A percentile compares a stretch with the other conserved stretches of the same genome.
Conservation (phyloP, 345 rosid genomes). For the Eucalyptus virginea region DNA sequence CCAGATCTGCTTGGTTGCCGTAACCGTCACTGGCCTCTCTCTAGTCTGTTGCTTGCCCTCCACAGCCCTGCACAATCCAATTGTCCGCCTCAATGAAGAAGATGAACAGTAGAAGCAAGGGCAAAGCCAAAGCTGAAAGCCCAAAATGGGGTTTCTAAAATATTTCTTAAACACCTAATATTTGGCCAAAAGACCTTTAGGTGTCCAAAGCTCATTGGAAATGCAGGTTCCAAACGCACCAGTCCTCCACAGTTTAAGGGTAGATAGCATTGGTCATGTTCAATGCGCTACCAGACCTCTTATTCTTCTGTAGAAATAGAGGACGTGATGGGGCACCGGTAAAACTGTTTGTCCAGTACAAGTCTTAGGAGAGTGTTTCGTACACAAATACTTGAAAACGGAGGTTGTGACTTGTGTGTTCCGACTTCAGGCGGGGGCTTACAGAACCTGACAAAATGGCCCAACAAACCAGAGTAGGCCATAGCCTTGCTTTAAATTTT, state of each 20-base stretch:
- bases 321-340: not conserved
- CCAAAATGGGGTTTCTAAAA: no score
- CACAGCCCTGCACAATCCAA: fast-evolving
- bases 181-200: no score
- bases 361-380: not conserved
- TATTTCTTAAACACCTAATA: no score
- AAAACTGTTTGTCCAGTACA: not conserved
- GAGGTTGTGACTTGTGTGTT: not conserved
- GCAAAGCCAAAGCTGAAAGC: no score
- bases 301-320: not conserved
- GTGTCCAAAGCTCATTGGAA: no score
- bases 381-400: not conserved
- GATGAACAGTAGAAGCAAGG: no score
- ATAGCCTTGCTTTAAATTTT: not conserved
- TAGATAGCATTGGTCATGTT: not conserved
- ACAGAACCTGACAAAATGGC: not conserved
- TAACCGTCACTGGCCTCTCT: no score
- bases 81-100: no score
- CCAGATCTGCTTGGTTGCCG: fast-evolving
- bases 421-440: not conserved
- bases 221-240: no score
- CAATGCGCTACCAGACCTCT: not conserved
- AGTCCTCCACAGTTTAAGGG: not conserved
- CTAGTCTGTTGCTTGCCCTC: no score
- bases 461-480: not conserved